Base-by-base conservation (phyloP, 1,284 basidiomycete genomes). In the Polyporus tsugae region DNA sequence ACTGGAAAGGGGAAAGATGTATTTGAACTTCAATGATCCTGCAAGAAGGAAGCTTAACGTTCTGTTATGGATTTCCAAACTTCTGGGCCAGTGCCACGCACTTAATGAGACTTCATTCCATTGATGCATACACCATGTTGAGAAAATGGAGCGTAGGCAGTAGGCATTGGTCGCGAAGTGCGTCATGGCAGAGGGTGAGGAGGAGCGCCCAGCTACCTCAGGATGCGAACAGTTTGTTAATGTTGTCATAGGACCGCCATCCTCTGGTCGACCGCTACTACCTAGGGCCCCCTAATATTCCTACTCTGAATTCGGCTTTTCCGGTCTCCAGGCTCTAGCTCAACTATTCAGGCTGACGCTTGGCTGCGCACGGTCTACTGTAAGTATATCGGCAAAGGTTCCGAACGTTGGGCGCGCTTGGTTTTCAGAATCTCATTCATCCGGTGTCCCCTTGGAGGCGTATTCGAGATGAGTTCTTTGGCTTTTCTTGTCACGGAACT, bases 401-500 rank as follows among this genome's bases (percentile, higher is more conserved):
- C 15, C 17, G 41, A 53, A 25, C 44, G 25, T 5, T 22, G 19
- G 33, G 2, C 6, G 55, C 29, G 29, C 19, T 29, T 29, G 29
- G 29, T 22, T 46, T n/a, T 10, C 17, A 22, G 55, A 36, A 57
- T 55, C 53, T 11, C 17, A 29, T 17, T 33, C 33, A 35, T 15
- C 17, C 29, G 15, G 55, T n/a, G n/a, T 35, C 55, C 55, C 19
- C 35, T 62, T n/a, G 39, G 59, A 62, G 29, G 41, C 29, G 60
- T 62, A 10, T 57, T 57, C 13, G 33, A 38, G 36, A 87, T 86
- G 86, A 87, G 85, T 68, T 87, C 85, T n/a, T 69, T 86, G 15
- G 81, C 86, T 25, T 86, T 87, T 63, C 77, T 87, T 13, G 84
- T 86, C 25, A 87, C 86, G 11, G 86, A 88, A 72, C 79, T 87